Evolutionary conservation across 2,329 filamentous ascomycete genomes (phyloP), one percentile per base, ranked within the genome.

Genomic region (Fonsecaea erecta): DNA sequence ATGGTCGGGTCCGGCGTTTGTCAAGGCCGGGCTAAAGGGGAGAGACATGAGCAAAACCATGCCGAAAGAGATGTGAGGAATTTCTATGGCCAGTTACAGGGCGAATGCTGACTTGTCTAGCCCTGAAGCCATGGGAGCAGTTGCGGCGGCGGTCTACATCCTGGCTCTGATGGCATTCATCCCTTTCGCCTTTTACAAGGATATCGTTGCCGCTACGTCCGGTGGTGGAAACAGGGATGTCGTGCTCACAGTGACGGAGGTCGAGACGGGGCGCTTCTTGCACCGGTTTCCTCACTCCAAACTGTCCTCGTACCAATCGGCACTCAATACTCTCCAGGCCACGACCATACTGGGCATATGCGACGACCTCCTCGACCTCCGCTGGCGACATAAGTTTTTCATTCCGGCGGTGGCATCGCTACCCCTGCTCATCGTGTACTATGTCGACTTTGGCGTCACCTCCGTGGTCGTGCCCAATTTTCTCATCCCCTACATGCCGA

Each of bases 351-450:
- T 99, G 35, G 95, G 95, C 61, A 89, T 99, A 66, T 91, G 92
- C 70, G 95, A 99, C 79, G 95, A 99, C 79, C 86, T 97, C 58
- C 97, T 99, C 79, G 95, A 99, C 78, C 97, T 99, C 74, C 88
- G 95, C 75, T 99, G 95, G 95, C 90, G 95, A 60, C 94, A 99
- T 84, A 99, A 99, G 82, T 93, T 97, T 80, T 91, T 97, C 82
- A 97, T 99, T 72, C 95, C 95, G 5, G 95, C 92, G 64, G 90
- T 99, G 72, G 93, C 93, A 63, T 90, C 92, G 53, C 92, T 98
- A 66, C 95, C 95, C 16, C 90, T 98, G 78, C 88, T 99, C 11
- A 91, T 96, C 68, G 90, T 99, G 72, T 99, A 99, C 84, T 97
- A 97, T 81, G 93, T 98, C 77, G 94, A 98, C 79, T 99, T 98